Conservation (phyloP, 805 yeast genomes). For the Wickerhamomyces strasburgensis region DNA sequence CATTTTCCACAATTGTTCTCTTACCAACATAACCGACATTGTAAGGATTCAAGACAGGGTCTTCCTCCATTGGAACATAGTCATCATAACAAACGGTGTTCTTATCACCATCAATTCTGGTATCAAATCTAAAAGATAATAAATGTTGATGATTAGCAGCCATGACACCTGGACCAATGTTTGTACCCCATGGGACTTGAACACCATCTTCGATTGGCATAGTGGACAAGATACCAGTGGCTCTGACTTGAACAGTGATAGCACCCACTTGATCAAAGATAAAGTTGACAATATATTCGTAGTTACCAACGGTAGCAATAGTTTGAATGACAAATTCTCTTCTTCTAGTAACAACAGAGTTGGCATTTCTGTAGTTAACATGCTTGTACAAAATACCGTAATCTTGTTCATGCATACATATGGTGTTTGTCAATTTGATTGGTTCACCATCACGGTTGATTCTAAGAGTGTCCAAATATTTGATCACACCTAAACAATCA, state of each 20-base stretch:
- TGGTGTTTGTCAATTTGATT: constrained; percentile 56
- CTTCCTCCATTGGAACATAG: constrained; percentile 52
- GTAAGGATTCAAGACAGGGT: constrained; percentile 52
- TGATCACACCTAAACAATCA: constrained; percentile 77
- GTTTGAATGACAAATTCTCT: constrained; percentile 77
- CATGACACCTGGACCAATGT: constrained; percentile 73
- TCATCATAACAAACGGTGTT: constrained; percentile 73
- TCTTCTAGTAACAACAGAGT: constrained; percentile 64
- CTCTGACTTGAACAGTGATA: constrained; percentile 73
- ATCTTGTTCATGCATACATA: constrained; percentile 80
- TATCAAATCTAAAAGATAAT: constrained; percentile 73
- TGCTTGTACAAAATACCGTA: constrained; percentile 75
- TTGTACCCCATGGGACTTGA: constrained; percentile 64
- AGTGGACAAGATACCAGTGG: constrained; percentile 82
- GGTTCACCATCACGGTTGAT: constrained; percentile 58
- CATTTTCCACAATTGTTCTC: constrained; percentile 61
- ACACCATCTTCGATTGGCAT: constrained; percentile 72
- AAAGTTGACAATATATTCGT: constrained; percentile 70
- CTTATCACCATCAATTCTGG: constrained; percentile 76
- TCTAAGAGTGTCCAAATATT: constrained; percentile 62
- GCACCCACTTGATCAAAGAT: constrained; percentile 76
- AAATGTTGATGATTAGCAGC: constrained; percentile 85
- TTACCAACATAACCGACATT: constrained; percentile 66
- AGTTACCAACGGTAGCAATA: constrained; percentile 80
- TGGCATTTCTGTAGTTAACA: constrained; percentile 68